These are phyloP conservation scores for Phytophthora citricola DNA, from an alignment of 352 stramenopile species.

Conservation along the genomic window DNA sequence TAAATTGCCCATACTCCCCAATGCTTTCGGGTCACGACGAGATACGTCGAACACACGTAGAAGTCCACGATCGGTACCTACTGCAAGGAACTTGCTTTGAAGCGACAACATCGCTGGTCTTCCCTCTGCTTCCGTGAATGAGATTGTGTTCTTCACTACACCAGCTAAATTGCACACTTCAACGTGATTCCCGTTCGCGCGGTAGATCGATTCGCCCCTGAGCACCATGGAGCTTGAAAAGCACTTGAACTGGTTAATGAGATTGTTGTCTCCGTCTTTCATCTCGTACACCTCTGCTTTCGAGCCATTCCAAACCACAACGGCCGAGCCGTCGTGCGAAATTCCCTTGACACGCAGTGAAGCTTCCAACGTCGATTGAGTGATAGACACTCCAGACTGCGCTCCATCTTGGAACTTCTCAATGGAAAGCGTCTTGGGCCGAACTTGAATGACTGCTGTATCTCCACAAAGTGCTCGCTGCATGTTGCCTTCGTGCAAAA, in stretches of 20 bases:
- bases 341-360: conserved; percentile 86
- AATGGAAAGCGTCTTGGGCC: conserved; percentile 72
- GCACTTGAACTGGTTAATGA: conserved; percentile 78
- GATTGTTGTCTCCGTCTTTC: conserved; percentile 66
- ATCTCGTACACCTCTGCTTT: conserved; percentile 91
- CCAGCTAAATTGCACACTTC: conserved; percentile 91
- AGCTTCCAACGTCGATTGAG: conserved; percentile 67
- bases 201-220: conserved; percentile 89
- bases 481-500: conserved; percentile 90
- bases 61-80: conserved; percentile 85
- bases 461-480: conserved; percentile 80
- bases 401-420: conserved; percentile 77
- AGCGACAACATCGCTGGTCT: conserved; percentile 81
- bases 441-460: conserved; percentile 86
- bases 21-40: conserved; percentile 83
- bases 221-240: conserved; percentile 75
- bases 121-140: conserved; percentile 92
- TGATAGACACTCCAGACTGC: conserved; percentile 52
- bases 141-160: conserved; percentile 88
- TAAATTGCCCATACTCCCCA: conserved; percentile 88
- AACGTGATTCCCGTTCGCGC: conserved; percentile 83
- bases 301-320: conserved; percentile 88
- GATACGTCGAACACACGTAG: conserved; percentile 92
- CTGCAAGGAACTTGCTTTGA: conserved; percentile 91
- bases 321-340: conserved; percentile 73